phyloP scores from a whole-genome alignment of 257 asterid genomes.

The Nicotiana paniculata region DNA sequence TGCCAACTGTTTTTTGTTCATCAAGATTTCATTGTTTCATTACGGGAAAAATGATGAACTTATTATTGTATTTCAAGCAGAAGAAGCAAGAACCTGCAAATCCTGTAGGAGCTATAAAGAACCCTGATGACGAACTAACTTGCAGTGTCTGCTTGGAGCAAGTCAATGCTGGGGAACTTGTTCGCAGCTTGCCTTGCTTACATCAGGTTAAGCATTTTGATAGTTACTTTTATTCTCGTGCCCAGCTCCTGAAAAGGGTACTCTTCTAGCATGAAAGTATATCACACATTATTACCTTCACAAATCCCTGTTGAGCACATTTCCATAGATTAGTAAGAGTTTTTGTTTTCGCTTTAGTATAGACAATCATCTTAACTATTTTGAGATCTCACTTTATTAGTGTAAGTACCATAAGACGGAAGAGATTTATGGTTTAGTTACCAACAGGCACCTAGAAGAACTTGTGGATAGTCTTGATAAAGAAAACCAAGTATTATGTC shows the following conservation, averaged over 20 bases:
- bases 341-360: background rate
- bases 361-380: background rate
- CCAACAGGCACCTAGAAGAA: background rate
- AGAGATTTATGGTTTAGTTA: background rate
- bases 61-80: constrained; percentile 26
- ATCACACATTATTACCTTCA: background rate
- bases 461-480: background rate
- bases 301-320: background rate
- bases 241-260: background rate
- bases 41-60: background rate
- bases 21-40: background rate
- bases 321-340: background rate
- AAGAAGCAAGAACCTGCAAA: constrained; percentile 59
- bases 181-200: constrained; percentile 97
- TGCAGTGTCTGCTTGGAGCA: constrained; percentile 99
- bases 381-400: background rate
- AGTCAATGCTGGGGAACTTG: constrained; percentile 75
- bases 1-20: background rate
- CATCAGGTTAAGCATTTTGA: constrained; percentile 59
- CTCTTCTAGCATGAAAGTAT: background rate
- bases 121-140: constrained; percentile 77
- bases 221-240: background rate
- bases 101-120: constrained; percentile 36
- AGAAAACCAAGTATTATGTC: background rate
- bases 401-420: background rate